phyloP scores from a whole-genome alignment of 768 basidiomycete genomes.

The Collybiopsis luxurians region DNA sequence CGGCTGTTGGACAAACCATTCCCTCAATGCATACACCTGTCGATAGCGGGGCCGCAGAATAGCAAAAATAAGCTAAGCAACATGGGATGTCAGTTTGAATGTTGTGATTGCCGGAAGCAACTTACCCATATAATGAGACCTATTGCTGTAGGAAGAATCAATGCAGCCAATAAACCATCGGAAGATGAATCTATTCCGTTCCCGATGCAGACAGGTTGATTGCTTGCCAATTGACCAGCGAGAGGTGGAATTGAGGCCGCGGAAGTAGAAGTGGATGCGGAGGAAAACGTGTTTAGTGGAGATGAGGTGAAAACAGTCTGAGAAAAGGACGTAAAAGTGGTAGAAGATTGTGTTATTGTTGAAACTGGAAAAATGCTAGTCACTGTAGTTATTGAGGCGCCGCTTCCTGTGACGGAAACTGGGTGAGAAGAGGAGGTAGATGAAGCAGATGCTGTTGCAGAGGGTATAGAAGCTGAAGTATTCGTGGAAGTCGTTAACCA shows the following conservation, averaged over 20 bases:
- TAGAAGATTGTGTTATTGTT: slow-evolving; percentile 35
- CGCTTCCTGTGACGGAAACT: neutral
- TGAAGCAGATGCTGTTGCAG: slow-evolving; percentile 5
- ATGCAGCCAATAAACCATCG: slow-evolving; percentile 56
- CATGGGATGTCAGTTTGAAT: no score
- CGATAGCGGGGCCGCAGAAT: slow-evolving; percentile 65
- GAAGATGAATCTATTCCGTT: slow-evolving; percentile 61
- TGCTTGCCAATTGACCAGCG: slow-evolving; percentile 14
- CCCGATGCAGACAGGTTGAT: slow-evolving; percentile 55
- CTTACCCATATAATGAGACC: slow-evolving; percentile 72
- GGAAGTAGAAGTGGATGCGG: slow-evolving; percentile 16
- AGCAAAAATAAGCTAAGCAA: slow-evolving; percentile 59
- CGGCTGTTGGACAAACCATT: slow-evolving; percentile 77
- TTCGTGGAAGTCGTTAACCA: slow-evolving; percentile 12
- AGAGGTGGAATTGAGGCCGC: slow-evolving; percentile 20
- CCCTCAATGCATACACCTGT: slow-evolving; percentile 68
- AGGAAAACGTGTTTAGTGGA: slow-evolving; percentile 12
- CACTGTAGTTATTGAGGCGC: neutral
- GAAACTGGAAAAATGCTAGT: slow-evolving; percentile 28
- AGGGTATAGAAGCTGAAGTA: slow-evolving; percentile 13
- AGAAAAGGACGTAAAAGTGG: slow-evolving; percentile 40
- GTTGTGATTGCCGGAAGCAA: no score
- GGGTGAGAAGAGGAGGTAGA: neutral
- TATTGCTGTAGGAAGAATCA: slow-evolving; percentile 54
- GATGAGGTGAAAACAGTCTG: slow-evolving; percentile 29